A percentile compares a stretch with the other conserved stretches of the same genome.
phyloP scores from a whole-genome alignment of 2,329 filamentous ascomycete genomes.

The Aspergillus cejpii region DNA sequence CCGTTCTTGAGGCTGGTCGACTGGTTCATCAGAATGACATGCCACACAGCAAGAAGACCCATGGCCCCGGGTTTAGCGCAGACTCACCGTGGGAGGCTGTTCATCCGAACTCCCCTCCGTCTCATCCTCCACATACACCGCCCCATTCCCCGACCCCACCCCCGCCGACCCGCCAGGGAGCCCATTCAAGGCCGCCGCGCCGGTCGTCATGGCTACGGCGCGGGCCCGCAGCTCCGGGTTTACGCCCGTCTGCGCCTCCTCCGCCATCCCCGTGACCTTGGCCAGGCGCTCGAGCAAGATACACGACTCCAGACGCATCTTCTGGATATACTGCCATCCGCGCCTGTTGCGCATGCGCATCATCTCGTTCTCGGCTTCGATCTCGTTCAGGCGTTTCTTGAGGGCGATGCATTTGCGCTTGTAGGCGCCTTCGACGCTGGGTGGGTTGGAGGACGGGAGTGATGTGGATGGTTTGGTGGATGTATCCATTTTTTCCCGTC shows the following conservation, averaged over 20 bases:
- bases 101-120: constrained; percentile 42
- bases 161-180: constrained; percentile 8
- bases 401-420: constrained; percentile 94
- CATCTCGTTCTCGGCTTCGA: constrained; percentile 84
- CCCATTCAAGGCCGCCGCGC: constrained; percentile 21
- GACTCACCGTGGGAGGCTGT: constrained; percentile 38
- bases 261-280: constrained; percentile 39
- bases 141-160: constrained; percentile 17
- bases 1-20: constrained; percentile 41
- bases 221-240: constrained; percentile 35
- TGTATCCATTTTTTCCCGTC: constrained; percentile 25
- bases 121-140: constrained; percentile 35
- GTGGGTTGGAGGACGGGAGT: constrained; percentile 52
- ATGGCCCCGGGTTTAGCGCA: background rate
- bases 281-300: constrained; percentile 39
- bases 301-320: constrained; percentile 63
- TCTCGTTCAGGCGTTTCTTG: constrained; percentile 82
- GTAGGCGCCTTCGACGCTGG: constrained; percentile 92
- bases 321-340: constrained; percentile 78
- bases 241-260: constrained; percentile 31
- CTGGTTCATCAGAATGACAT: background rate
- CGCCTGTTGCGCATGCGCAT: constrained; percentile 71
- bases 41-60: background rate
- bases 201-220: constrained; percentile 30
- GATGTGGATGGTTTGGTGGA: constrained; percentile 19